Base-by-base conservation (phyloP, 805 yeast genomes). In the Metschnikowia anglica region DNA sequence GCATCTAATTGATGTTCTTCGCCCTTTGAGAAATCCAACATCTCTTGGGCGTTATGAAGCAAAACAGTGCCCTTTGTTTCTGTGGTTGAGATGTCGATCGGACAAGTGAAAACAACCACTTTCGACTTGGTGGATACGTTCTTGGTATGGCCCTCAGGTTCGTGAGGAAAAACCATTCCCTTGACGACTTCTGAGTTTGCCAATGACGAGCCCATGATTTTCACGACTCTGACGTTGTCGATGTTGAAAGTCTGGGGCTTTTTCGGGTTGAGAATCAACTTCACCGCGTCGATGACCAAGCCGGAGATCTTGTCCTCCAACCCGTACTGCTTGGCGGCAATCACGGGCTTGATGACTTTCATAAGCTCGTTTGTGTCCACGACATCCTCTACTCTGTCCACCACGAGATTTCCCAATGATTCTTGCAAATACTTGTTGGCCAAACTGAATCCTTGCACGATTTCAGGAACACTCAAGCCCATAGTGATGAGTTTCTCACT, bases 151-250 rank as follows among this genome's bases (percentile, higher is more conserved):
- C 97, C 95, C 64, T 91, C 98, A n/a, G 98, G 97, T 65, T 89
- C 96, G 57, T 95, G 80, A 53, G 95, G 95, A 76, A 93, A 91
- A 28, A 93, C 97, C 99, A 93, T 93, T 54, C 99, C 99, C 67
- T 86, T 88, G 51, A 93, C 73, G 40, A 93, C 98, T 56, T 76
- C 76, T 10, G 95, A 85, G 55, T 76, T 74, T 27, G 72, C 67
- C 54, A 93, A 72, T 39, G 90, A 75, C 13, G 95, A 76, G 48
- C 99, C 99, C 96, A 93, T 88, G 54, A 93, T 85, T 69, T 93
- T 93, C 39, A 93, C 99, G 13, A 93, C 97, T 62, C 99, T 81
- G 48, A 93, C 79, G 46, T 90, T 85, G 63, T 93, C 99, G 43
- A 91, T 93, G 62, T 90, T 93, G 76, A 93, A 93, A 1, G 68